Conservation (phyloP, 176 grass and related monocot genomes). For the Urochloa ruziziensis region DNA sequence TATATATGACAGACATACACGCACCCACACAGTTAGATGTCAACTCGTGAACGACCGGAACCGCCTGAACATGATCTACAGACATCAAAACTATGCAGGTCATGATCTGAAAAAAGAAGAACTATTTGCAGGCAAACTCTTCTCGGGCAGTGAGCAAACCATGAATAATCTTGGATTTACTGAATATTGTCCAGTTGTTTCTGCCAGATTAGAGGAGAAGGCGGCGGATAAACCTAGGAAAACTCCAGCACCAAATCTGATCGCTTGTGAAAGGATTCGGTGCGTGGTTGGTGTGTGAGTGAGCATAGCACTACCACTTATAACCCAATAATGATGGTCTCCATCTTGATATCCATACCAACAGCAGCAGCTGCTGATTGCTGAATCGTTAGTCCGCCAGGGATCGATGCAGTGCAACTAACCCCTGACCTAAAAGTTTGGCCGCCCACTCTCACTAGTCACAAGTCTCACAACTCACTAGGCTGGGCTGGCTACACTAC, state of each 20-base stretch:
- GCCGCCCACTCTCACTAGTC: neutral
- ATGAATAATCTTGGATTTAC: neutral
- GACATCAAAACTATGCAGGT: neutral
- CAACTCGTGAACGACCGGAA: slow-evolving; percentile 5
- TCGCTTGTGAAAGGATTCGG: neutral
- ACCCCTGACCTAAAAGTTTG: neutral
- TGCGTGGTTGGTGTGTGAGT: neutral
- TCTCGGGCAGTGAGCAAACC: no score
- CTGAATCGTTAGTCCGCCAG: neutral
- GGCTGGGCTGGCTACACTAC: neutral
- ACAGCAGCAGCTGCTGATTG: neutral
- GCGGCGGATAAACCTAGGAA: neutral
- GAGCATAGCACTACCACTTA: slow-evolving; percentile 1
- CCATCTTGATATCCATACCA: neutral
- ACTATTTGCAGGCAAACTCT: neutral
- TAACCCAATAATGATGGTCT: neutral
- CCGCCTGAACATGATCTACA: neutral
- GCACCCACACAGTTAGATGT: neutral
- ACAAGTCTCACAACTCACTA: neutral
- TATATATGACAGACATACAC: neutral
- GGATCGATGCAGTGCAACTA: neutral
- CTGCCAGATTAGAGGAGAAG: neutral
- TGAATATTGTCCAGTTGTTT: neutral
- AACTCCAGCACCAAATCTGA: neutral
- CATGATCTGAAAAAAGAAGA: neutral